These are phyloP conservation scores for Aspergillus tubingensis DNA, from an alignment of 2,329 filamentous ascomycete species.

Conservation along the genomic window DNA sequence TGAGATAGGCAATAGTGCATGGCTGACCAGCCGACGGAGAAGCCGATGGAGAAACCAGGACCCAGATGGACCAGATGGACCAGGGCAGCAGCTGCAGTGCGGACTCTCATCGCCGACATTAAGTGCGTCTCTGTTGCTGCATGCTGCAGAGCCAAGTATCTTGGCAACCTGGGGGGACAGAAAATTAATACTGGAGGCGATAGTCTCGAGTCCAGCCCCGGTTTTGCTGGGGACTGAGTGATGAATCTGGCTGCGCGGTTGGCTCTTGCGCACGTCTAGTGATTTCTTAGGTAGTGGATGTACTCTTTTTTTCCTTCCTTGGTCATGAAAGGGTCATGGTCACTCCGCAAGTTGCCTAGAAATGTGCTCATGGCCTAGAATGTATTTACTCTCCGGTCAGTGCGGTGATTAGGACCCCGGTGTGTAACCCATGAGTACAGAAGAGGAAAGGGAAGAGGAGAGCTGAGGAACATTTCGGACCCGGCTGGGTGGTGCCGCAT, in stretches of 20 bases:
- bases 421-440: not conserved
- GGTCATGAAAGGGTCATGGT: too few relatives aligned
- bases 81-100: slow-evolving; percentile 1
- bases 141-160: slow-evolving; percentile 8
- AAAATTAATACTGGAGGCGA: not conserved
- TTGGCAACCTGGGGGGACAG: not conserved
- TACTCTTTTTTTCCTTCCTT: too few relatives aligned
- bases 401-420: not conserved
- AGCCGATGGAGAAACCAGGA: not conserved
- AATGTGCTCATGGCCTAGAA: too few relatives aligned
- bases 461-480: not conserved
- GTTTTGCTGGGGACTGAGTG: not conserved
- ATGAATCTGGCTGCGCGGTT: too few relatives aligned
- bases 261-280: too few relatives aligned
- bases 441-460: not conserved
- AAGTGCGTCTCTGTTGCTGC: not conserved
- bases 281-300: too few relatives aligned
- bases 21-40: not conserved
- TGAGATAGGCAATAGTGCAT: not conserved
- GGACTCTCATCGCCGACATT: slow-evolving; percentile 9
- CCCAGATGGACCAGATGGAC: not conserved
- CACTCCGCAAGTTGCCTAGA: too few relatives aligned
- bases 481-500: not conserved
- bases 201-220: not conserved
- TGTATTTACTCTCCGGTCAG: not conserved